Evolutionary conservation across 2,329 filamentous ascomycete genomes (phyloP).

Genomic region (Talaromyces rugulosus): DNA sequence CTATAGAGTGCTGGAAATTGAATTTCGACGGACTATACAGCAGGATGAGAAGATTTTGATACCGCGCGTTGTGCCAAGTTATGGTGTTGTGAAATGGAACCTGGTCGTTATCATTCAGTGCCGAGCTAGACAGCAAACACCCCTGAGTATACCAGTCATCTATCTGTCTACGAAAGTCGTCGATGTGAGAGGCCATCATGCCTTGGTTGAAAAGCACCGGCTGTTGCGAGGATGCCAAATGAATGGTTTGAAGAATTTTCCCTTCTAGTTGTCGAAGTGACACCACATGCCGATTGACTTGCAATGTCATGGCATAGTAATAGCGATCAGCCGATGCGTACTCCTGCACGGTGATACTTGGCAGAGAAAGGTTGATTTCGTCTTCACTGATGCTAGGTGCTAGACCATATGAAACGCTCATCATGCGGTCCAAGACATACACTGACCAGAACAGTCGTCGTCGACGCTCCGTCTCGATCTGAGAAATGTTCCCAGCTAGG

Average conservation of each 20-base stretch:
- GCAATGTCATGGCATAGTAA: constrained; percentile 39
- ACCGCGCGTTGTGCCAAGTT: constrained; percentile 42
- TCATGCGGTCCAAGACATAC: constrained; percentile 45
- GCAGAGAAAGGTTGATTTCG: constrained; percentile 39
- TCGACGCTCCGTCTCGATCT: constrained; percentile 25
- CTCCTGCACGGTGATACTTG: constrained; percentile 44
- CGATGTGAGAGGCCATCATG: constrained; percentile 24
- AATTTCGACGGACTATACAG: constrained; percentile 43
- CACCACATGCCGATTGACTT: constrained; percentile 45
- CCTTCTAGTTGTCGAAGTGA: constrained; percentile 43
- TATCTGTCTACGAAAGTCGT: constrained; percentile 36
- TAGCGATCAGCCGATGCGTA: constrained; percentile 39
- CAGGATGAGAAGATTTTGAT: constrained; percentile 43
- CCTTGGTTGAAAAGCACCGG: neutral
- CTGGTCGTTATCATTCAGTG: constrained; percentile 35
- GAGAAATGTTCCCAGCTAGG: constrained; percentile 2
- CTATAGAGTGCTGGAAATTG: constrained; percentile 28
- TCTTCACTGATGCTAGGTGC: constrained; percentile 39
- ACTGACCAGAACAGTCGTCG: constrained; percentile 46
- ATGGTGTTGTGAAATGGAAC: constrained; percentile 45
- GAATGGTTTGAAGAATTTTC: constrained; percentile 6
- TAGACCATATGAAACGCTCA: constrained; percentile 39
- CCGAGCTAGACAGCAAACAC: constrained; percentile 40
- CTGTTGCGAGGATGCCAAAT: constrained; percentile 23
- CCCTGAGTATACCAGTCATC: constrained; percentile 48